Conservation (phyloP, 371 early-diverging fungal species). For the Blakeslea trispora region DNA sequence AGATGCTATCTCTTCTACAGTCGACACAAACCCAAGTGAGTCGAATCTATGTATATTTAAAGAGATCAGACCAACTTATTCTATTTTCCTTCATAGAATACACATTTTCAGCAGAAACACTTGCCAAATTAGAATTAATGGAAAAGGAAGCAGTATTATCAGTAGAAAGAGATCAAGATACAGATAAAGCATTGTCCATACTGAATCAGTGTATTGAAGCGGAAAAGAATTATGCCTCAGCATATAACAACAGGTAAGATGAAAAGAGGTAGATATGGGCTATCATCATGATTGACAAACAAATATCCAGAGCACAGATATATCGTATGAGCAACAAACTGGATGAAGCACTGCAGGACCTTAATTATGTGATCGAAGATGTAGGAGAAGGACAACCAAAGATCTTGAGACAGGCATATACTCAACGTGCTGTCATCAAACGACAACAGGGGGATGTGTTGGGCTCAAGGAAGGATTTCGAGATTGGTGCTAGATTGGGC, state of each 20-base stretch:
- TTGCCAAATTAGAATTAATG: conserved; percentile 41
- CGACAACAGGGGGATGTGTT: conserved; percentile 63
- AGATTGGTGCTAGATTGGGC: conserved; percentile 74
- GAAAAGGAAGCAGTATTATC: conserved; percentile 51
- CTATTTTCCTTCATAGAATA: conserved; percentile 21
- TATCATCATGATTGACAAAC: neutral
- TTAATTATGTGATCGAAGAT: conserved; percentile 69
- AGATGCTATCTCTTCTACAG: conserved; percentile 29
- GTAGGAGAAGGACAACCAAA: conserved; percentile 58
- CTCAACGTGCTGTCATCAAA: conserved; percentile 80
- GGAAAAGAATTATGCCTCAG: conserved; percentile 75
- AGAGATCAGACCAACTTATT: neutral
- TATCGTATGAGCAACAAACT: conserved; percentile 64
- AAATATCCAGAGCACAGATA: conserved; percentile 82
- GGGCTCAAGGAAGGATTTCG: conserved; percentile 76
- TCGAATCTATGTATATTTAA: no score
- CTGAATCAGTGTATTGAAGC: conserved; percentile 53
- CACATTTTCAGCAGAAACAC: conserved; percentile 27
- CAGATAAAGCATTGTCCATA: conserved; percentile 47
- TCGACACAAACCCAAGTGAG: conserved; percentile 35
- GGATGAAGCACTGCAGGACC: conserved; percentile 65
- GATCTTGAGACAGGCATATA: conserved; percentile 83
- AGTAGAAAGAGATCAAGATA: conserved; percentile 50
- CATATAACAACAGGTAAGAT: conserved; percentile 80
- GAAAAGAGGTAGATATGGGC: neutral